These are phyloP conservation scores for Russula virescens DNA, from an alignment of 768 basidiomycete species.

Conservation along the genomic window DNA sequence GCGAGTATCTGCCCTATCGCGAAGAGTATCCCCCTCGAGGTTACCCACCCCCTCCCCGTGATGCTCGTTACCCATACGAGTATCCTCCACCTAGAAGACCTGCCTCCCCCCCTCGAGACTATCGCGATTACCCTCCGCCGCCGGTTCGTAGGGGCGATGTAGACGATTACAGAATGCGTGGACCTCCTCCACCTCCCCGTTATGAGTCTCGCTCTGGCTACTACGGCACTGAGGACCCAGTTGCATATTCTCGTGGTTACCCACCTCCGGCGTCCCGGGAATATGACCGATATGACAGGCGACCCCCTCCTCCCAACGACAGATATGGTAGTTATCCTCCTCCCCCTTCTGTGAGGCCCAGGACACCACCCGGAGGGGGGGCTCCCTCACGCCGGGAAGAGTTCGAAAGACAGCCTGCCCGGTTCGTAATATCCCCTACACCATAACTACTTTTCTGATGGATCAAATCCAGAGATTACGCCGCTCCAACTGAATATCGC, in stretches of 20 bases:
- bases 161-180: conserved; percentile 63
- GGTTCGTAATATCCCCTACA: conserved; percentile 9
- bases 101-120: conserved; percentile 57
- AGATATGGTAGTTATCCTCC: conserved; percentile 34
- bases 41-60: conserved; percentile 40
- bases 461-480: conserved; percentile 22
- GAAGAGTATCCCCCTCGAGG: conserved; percentile 50
- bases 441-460: neutral
- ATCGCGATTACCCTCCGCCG: conserved; percentile 55
- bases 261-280: conserved; percentile 42
- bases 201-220: conserved; percentile 46
- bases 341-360: conserved; percentile 37
- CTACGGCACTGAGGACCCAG: conserved; percentile 39
- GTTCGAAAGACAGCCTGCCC: conserved; percentile 26
- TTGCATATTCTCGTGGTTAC: conserved; percentile 51
- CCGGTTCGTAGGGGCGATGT: conserved; percentile 51
- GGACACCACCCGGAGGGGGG: conserved; percentile 22
- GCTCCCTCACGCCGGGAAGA: conserved; percentile 31
- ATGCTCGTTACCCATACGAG: conserved; percentile 56
- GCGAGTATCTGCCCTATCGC: conserved; percentile 40
- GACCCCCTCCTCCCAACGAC: conserved; percentile 40
- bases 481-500: conserved; percentile 24
- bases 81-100: conserved; percentile 48
- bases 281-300: conserved; percentile 56
- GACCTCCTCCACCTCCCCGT: conserved; percentile 47